A percentile compares a stretch with the other conserved stretches of the same genome.
phyloP scores from a whole-genome alignment of 2,329 filamentous ascomycete genomes.

The Microsporum ferrugineum region DNA sequence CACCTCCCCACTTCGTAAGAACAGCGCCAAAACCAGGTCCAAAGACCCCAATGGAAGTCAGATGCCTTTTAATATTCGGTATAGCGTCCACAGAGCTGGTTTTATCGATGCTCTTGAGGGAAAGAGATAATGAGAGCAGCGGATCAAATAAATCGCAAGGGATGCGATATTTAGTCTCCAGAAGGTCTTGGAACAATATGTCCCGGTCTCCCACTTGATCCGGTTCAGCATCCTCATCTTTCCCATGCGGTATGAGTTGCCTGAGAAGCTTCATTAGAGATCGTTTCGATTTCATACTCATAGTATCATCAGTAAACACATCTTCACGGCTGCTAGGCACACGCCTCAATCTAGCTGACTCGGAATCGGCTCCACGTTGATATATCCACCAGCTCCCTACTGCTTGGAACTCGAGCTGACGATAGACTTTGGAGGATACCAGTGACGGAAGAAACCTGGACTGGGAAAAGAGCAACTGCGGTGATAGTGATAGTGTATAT shows the following conservation, averaged over 20 bases:
- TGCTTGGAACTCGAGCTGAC: slow-evolving; percentile 84
- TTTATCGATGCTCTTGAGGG: slow-evolving; percentile 44
- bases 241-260: slow-evolving; percentile 56
- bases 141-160: slow-evolving; percentile 56
- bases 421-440: slow-evolving; percentile 79
- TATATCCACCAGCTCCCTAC: slow-evolving; percentile 88
- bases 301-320: slow-evolving; percentile 65
- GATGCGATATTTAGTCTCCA: slow-evolving; percentile 49
- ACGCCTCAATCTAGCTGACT: slow-evolving; percentile 43
- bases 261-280: slow-evolving; percentile 88
- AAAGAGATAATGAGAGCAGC: slow-evolving; percentile 61
- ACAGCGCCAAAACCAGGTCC: slow-evolving; percentile 82
- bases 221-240: slow-evolving; percentile 44
- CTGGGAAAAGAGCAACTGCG: slow-evolving; percentile 74
- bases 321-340: slow-evolving; percentile 87
- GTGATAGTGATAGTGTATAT: slow-evolving; percentile 74
- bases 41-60: slow-evolving; percentile 77
- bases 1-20: slow-evolving; percentile 83
- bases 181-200: slow-evolving; percentile 38
- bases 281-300: slow-evolving; percentile 72
- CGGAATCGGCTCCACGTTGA: slow-evolving; percentile 14
- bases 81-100: slow-evolving; percentile 59
- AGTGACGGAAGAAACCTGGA: slow-evolving; percentile 67
- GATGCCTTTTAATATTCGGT: slow-evolving; percentile 61
- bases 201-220: slow-evolving; percentile 45